phyloP scores from a whole-genome alignment of 352 stramenopile genomes.

The Pythium utonaiense region DNA sequence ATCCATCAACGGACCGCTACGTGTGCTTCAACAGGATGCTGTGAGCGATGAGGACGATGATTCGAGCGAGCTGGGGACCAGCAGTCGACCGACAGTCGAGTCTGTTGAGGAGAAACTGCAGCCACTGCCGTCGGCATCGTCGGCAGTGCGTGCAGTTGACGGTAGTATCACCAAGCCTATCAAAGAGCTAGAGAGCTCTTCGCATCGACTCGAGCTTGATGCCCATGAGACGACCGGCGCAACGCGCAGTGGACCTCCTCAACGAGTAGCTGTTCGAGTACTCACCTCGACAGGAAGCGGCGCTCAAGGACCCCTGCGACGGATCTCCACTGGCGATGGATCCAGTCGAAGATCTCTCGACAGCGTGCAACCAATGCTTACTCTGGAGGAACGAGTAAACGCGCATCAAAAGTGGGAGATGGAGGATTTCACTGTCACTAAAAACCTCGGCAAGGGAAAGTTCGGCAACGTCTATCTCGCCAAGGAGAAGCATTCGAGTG shows the following conservation, averaged over 20 bases:
- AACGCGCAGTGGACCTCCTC: conserved; percentile 22
- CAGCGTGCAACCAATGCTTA: conserved; percentile 28
- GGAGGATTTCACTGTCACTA: conserved; percentile 75
- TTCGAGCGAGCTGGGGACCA: not conserved
- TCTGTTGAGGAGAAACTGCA: not conserved
- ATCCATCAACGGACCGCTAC: conserved; percentile 23
- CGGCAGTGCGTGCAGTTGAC: not conserved
- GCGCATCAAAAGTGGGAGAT: conserved; percentile 65
- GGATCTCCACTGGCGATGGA: conserved; percentile 17
- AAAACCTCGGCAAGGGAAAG: conserved; percentile 81
- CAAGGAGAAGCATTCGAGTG: conserved; percentile 59
- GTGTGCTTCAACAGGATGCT: conserved; percentile 21
- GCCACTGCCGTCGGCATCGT: not conserved
- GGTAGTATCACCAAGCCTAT: not conserved
- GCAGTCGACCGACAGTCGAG: not conserved
- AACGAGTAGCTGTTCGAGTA: conserved; percentile 37
- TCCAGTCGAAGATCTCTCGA: conserved; percentile 43
- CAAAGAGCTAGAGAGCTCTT: not conserved
- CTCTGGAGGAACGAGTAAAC: conserved; percentile 45
- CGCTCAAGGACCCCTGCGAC: conserved; percentile 22
- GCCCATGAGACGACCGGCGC: not conserved
- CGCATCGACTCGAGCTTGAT: not conserved
- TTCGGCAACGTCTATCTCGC: conserved; percentile 85
- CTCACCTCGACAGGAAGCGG: not conserved
- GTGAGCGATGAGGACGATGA: conserved; percentile 21